Base-by-base conservation (phyloP, 169 alveolate genomes). In the Plasmodium relictum region DNA sequence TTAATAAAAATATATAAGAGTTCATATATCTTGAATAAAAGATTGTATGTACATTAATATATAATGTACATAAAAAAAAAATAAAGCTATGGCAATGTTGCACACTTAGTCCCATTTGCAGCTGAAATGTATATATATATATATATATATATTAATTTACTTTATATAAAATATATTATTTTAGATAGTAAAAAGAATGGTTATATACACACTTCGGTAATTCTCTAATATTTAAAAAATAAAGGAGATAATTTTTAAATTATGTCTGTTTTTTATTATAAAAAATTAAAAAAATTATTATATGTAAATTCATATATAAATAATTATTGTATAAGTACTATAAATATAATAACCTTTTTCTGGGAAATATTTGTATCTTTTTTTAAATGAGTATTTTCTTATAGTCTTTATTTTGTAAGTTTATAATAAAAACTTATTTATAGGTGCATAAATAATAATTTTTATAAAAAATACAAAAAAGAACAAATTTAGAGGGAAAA, bases 41-140 rank as follows among this genome's bases (percentile, higher is more conserved):
- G 12, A 74, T 58, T 74, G 88, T 74, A 74, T 56, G 59, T 74
- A 74, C 88, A 74, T 74, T 62, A 44, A 61, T 41, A 58, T 42
- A n/a, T 74, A 54, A 54, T 16, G 66, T 22, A 58, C 65, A 31
- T 52, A 52, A 26, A 54, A 54, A 54, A 54, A 73, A n/a, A 22
- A 37, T 22, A 54, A 71, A 48, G 22, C 16, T 56, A 56, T 54
- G 31, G 44, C 52, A 62, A 66, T 50, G 74, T 31, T 74, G 63
- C 72, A 62, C 62, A 37, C 50, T 44, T 74, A 74, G 72, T 63
- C 54, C 63, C 68, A 20, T 14, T 50, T 66, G 22, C 61, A 56
- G 37, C 31, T 31, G 1, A 31, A 31, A 31, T 31, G 39, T 31
- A 31, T 1, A 74, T 44, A 62, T 66, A 26, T 52, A 44, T 63